phyloP scores from a whole-genome alignment of 1,284 basidiomycete species.

The Leccinum subspadiceum region DNA sequence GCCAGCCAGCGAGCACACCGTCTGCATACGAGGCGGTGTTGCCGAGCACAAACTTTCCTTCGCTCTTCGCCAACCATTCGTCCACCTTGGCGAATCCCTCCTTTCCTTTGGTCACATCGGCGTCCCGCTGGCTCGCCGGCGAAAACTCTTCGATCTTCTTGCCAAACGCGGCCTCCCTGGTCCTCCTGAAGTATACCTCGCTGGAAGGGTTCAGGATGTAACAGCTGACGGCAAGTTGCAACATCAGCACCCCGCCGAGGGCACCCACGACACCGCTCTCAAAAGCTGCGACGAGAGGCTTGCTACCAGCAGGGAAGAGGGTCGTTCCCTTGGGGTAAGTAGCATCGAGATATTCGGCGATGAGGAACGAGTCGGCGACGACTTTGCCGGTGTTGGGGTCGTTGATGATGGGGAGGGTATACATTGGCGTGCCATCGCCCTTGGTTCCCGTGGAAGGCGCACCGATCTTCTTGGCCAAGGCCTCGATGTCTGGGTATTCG shows the following conservation, averaged over 20 bases:
- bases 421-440: slow-evolving; percentile 30
- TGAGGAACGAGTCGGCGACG: slow-evolving; percentile 36
- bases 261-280: slow-evolving; percentile 17
- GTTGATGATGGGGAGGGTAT: slow-evolving; percentile 40
- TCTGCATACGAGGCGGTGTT: slow-evolving; percentile 38
- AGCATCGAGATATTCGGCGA: slow-evolving; percentile 39
- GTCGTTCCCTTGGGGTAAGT: slow-evolving; percentile 31
- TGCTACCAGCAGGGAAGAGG: slow-evolving; percentile 30
- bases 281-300: slow-evolving; percentile 26
- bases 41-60: slow-evolving; percentile 35
- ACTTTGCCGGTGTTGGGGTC: slow-evolving; percentile 30
- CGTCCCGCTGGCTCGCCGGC: slow-evolving; percentile 29
- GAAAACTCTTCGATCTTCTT: slow-evolving; percentile 35
- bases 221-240: slow-evolving; percentile 18
- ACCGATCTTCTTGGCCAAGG: slow-evolving; percentile 30
- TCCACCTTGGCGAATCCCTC: slow-evolving; percentile 25
- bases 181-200: slow-evolving; percentile 32
- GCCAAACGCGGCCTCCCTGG: slow-evolving; percentile 30
- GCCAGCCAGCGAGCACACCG: slow-evolving; percentile 27
- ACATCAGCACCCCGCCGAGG: slow-evolving; percentile 12
- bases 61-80: slow-evolving; percentile 27
- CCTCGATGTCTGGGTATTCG: slow-evolving; percentile 38
- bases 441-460: slow-evolving; percentile 29
- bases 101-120: slow-evolving; percentile 26
- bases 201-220: slow-evolving; percentile 31